Conservation (phyloP, 306 rosid species). For the Argentina anserina region DNA sequence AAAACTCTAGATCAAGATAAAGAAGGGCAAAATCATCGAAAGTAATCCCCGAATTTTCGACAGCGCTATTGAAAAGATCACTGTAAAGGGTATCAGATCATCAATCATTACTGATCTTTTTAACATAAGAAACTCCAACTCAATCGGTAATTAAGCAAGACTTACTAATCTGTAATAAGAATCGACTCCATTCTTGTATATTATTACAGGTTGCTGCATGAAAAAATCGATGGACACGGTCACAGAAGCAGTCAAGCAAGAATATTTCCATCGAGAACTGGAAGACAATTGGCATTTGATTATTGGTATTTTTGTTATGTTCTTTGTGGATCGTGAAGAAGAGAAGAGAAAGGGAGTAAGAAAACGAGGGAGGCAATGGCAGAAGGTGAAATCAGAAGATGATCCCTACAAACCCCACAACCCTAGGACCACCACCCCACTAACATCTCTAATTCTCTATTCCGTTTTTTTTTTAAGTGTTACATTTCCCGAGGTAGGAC, state of each 20-base stretch:
- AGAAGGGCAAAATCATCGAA: not conserved
- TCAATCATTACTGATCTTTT: not conserved
- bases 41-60: not conserved
- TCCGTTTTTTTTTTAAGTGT: not conserved
- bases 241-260: slow-evolving; percentile 5
- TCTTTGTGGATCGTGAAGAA: not conserved
- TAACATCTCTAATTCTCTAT: not conserved
- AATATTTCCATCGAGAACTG: not conserved
- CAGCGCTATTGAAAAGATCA: not conserved
- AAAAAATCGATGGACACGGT: not conserved
- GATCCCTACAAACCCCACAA: slow-evolving; percentile 31
- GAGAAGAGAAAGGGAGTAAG: not conserved
- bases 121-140: not conserved
- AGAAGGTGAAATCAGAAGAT: slow-evolving; percentile 22
- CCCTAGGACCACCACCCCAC: slow-evolving; percentile 15
- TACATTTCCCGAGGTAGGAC: slow-evolving; percentile 31
- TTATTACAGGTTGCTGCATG: not conserved
- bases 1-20: not conserved
- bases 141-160: not conserved
- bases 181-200: not conserved
- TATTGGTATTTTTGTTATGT: not conserved
- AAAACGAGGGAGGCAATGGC: slow-evolving; percentile 6
- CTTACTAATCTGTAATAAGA: not conserved
- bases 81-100: not conserved
- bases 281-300: not conserved